Evolutionary conservation across 2,329 filamentous ascomycete genomes (phyloP).

Genomic region (Paracorniculantispora psalliotae): DNA sequence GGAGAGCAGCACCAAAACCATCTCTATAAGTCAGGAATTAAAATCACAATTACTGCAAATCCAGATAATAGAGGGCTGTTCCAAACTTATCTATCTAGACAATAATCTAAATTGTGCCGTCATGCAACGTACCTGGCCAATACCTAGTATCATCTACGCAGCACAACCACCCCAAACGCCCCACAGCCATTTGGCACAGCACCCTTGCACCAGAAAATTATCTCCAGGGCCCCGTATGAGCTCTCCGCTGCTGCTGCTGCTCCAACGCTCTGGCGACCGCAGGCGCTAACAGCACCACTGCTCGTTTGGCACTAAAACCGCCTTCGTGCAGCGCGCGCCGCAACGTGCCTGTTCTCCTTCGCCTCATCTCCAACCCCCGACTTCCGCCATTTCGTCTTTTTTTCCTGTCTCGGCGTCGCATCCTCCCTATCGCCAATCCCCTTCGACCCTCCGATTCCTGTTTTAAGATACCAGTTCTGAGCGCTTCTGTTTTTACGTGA

Average conservation of each 20-base stretch:
- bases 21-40: no score
- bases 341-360: slow-evolving; percentile 11
- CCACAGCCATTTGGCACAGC: not conserved
- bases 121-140: no score
- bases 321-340: slow-evolving; percentile 3
- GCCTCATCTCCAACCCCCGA: slow-evolving; percentile 12
- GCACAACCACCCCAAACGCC: not conserved
- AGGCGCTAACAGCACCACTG: not conserved
- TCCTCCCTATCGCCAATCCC: slow-evolving; percentile 11
- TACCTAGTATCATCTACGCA: no score
- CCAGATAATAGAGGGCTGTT: no score
- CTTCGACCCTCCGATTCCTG: slow-evolving; percentile 8
- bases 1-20: no score
- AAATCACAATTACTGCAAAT: no score
- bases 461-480: slow-evolving; percentile 11
- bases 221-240: slow-evolving; percentile 14
- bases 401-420: slow-evolving; percentile 12
- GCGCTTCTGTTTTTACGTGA: slow-evolving; percentile 25
- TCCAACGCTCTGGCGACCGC: not conserved
- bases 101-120: no score
- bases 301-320: no score
- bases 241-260: not conserved
- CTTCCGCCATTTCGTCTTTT: slow-evolving; percentile 5
- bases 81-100: no score
- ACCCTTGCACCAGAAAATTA: slow-evolving; percentile 14